These are phyloP conservation scores for Trichoderma semiorbis DNA, from an alignment of 2,329 filamentous ascomycete species.

Conservation along the genomic window DNA sequence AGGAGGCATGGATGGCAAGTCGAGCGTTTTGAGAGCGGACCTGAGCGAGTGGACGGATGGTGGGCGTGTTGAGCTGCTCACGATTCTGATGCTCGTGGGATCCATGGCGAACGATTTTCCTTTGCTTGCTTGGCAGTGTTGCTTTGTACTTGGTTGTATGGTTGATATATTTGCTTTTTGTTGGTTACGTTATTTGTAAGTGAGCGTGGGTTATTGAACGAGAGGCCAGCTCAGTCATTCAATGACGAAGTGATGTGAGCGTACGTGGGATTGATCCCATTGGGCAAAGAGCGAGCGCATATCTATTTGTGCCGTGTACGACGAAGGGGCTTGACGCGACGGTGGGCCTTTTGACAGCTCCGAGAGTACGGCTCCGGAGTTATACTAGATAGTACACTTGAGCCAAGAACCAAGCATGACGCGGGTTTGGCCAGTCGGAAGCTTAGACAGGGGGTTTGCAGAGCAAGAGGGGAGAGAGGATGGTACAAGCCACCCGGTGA, in stretches of 20 bases:
- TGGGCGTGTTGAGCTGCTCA: slow-evolving; percentile 2
- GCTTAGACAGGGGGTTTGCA: not conserved
- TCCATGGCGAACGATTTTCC: slow-evolving; percentile 14
- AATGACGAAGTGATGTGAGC: not conserved
- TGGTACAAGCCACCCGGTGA: slow-evolving; percentile 1
- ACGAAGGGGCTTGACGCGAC: not conserved
- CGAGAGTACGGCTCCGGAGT: slow-evolving; percentile 9
- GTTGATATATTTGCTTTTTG: not conserved
- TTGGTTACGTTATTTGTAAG: not conserved
- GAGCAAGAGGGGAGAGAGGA: not conserved
- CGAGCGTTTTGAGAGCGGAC: not conserved
- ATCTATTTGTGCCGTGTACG: not conserved
- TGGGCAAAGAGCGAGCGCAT: not conserved
- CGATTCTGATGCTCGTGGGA: not conserved
- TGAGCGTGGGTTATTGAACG: not conserved
- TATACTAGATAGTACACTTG: not conserved
- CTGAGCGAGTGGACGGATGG: slow-evolving; percentile 17
- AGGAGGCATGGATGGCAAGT: slow-evolving; percentile 15
- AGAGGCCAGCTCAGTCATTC: slow-evolving; percentile 15
- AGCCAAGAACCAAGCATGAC: not conserved
- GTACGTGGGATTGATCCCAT: not conserved
- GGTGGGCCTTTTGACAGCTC: slow-evolving; percentile 1
- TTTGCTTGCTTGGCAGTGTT: not conserved
- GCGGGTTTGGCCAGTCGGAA: slow-evolving; percentile 5
- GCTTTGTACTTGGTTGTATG: not conserved